phyloP scores from a whole-genome alignment of 129 eudicot species.

The Glebionis coronaria region DNA sequence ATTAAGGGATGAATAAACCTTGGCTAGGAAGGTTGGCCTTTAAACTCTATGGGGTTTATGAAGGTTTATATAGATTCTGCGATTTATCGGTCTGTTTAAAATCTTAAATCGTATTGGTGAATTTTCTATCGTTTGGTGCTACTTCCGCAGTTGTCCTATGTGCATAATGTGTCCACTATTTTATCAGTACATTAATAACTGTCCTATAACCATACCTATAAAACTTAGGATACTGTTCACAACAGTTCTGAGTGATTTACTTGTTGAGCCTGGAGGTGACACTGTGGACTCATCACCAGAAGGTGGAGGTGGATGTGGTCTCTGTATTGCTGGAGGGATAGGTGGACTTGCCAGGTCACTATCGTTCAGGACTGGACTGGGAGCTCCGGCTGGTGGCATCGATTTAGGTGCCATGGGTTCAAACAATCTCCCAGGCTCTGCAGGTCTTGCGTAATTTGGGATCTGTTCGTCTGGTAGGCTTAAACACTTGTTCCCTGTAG shows the following conservation, averaged over 20 bases:
- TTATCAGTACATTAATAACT: conserved; percentile 24
- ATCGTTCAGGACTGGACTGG: conserved; percentile 48
- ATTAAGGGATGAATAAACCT: too few species aligned
- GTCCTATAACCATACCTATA: conserved; percentile 24
- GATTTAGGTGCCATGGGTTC: conserved; percentile 3
- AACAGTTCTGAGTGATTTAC: conserved; percentile 26
- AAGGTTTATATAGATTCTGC: too few species aligned
- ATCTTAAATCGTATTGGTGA: too few species aligned
- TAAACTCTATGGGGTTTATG: too few species aligned
- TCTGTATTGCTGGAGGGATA: conserved; percentile 36
- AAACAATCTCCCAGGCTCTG: conserved; percentile 39
- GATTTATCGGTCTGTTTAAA: too few species aligned
- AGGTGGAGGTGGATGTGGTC: conserved; percentile 10
- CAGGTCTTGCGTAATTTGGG: conserved; percentile 43
- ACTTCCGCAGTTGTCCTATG: too few species aligned
- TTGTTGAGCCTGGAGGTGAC: conserved; percentile 30
- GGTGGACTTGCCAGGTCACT: conserved; percentile 53
- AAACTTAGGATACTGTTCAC: conserved; percentile 22
- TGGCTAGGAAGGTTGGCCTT: too few species aligned
- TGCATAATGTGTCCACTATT: too few species aligned
- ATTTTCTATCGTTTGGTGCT: too few species aligned
- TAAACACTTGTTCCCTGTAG: conserved; percentile 63
- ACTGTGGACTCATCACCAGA: conserved; percentile 26
- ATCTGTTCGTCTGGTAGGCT: conserved; percentile 23
- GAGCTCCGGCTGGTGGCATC: conserved; percentile 62